Conservation (phyloP, 225 moss, liverwort and hornwort genomes). For the Marchantia polymorpha region DNA sequence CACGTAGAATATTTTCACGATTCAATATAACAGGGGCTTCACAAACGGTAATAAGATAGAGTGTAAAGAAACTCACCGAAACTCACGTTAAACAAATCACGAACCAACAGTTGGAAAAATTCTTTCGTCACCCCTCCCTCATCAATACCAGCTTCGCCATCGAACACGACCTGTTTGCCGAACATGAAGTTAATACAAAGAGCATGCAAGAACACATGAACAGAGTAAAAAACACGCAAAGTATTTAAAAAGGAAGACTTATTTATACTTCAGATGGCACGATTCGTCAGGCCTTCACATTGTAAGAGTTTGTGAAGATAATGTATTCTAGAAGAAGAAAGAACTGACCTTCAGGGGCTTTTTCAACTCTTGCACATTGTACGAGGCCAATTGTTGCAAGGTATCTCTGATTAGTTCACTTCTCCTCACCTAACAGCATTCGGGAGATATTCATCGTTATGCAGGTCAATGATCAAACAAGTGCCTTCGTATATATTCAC, state of each 20-base stretch:
- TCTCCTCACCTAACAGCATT: conserved; percentile 53
- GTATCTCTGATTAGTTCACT: conserved; percentile 59
- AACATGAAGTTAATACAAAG: neutral
- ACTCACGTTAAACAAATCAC: conserved; percentile 67
- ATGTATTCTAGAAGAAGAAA: neutral
- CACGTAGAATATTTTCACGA: neutral
- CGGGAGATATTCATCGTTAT: neutral
- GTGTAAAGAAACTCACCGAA: conserved; percentile 45
- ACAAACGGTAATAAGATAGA: neutral
- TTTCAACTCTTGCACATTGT: conserved; percentile 52
- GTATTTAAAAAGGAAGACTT: too few relatives aligned
- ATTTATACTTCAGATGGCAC: too few relatives aligned
- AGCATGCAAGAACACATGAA: neutral
- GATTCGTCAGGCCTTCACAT: too few relatives aligned
- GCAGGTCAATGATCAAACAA: neutral
- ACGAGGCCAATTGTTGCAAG: conserved; percentile 54
- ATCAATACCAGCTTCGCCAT: conserved; percentile 75
- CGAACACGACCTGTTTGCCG: conserved; percentile 54
- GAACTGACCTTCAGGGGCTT: conserved; percentile 60
- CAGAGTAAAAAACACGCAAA: neutral
- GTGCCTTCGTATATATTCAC: too few relatives aligned
- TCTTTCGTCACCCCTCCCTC: conserved; percentile 79
- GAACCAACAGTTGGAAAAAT: conserved; percentile 64
- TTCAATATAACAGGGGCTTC: neutral
- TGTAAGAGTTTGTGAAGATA: too few relatives aligned